A percentile compares a stretch with the other conserved stretches of the same genome.
phyloP scores from a whole-genome alignment of 805 yeast species.

The Metschnikowia reukaufii region DNA sequence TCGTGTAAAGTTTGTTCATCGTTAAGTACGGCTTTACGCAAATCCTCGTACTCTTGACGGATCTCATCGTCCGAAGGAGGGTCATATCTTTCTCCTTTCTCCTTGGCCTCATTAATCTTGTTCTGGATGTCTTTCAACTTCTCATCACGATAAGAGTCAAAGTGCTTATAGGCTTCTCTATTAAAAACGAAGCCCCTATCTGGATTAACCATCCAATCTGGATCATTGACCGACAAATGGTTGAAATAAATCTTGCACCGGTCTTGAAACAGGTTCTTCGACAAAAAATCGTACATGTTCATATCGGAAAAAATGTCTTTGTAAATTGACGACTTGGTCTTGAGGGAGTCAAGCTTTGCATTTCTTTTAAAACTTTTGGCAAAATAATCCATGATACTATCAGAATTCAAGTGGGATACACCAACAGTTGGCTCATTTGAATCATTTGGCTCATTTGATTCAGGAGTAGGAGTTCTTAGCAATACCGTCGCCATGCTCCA shows the following conservation, averaged over 20 bases:
- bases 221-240: constrained; percentile 36
- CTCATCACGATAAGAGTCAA: constrained; percentile 24
- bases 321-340: constrained; percentile 14
- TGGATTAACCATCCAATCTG: constrained; percentile 48
- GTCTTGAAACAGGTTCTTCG: constrained; percentile 26
- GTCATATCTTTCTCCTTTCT: constrained; percentile 18
- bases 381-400: not conserved
- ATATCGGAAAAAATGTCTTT: constrained; percentile 24
- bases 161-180: constrained; percentile 26
- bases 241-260: constrained; percentile 49
- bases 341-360: not conserved
- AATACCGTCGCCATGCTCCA: too few relatives aligned
- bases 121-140: constrained; percentile 22
- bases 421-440: too few relatives aligned
- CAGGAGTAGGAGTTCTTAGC: too few relatives aligned
- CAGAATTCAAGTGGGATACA: too few relatives aligned
- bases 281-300: constrained; percentile 21
- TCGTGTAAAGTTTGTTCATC: constrained; percentile 42
- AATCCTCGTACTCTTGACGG: constrained; percentile 29
- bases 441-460: too few relatives aligned
- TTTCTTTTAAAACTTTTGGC: not conserved
- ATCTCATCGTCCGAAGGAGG: constrained; percentile 33
- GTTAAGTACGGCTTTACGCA: constrained; percentile 22
- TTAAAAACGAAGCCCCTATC: constrained; percentile 27
- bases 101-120: constrained; percentile 3